A percentile compares a stretch with the other conserved stretches of the same genome.
phyloP scores from a whole-genome alignment of 805 yeast genomes.

The Candida hispaniensis region DNA sequence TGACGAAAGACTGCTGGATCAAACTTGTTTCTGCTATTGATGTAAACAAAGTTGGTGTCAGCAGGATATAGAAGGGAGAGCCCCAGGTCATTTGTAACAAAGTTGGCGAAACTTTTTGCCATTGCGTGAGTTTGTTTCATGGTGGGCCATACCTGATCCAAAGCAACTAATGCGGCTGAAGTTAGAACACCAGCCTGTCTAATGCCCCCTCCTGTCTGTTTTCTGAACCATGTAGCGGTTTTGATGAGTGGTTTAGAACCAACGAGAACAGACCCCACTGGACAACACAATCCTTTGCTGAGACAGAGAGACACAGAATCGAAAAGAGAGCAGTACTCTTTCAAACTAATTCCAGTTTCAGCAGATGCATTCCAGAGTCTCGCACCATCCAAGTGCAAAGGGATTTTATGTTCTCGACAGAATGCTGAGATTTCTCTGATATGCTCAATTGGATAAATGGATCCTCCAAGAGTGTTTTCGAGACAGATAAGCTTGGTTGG shows the following conservation, averaged over 20 bases:
- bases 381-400: constrained; percentile 89
- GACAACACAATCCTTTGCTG: constrained; percentile 87
- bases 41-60: constrained; percentile 73
- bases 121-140: constrained; percentile 40
- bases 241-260: constrained; percentile 49
- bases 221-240: constrained; percentile 75
- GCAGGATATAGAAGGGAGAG: constrained; percentile 61
- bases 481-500: constrained; percentile 78
- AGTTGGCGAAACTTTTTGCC: constrained; percentile 39
- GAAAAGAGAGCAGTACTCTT: constrained; percentile 62
- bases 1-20: constrained; percentile 45
- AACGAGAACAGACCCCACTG: constrained; percentile 81
- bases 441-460: constrained; percentile 70
- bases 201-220: constrained; percentile 89
- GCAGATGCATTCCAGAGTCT: constrained; percentile 84
- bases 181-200: constrained; percentile 79
- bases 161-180: constrained; percentile 68
- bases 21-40: constrained; percentile 60
- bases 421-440: constrained; percentile 57
- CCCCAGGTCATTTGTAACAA: constrained; percentile 28
- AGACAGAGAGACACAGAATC: constrained; percentile 86
- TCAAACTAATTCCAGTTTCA: constrained; percentile 56
- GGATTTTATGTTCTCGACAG: constrained; percentile 48
- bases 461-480: constrained; percentile 84
- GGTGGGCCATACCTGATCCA: constrained; percentile 59